These are phyloP conservation scores for Penicillium bialowiezense DNA, from an alignment of 495 filamentous ascomycete genomes.

Conservation along the genomic window DNA sequence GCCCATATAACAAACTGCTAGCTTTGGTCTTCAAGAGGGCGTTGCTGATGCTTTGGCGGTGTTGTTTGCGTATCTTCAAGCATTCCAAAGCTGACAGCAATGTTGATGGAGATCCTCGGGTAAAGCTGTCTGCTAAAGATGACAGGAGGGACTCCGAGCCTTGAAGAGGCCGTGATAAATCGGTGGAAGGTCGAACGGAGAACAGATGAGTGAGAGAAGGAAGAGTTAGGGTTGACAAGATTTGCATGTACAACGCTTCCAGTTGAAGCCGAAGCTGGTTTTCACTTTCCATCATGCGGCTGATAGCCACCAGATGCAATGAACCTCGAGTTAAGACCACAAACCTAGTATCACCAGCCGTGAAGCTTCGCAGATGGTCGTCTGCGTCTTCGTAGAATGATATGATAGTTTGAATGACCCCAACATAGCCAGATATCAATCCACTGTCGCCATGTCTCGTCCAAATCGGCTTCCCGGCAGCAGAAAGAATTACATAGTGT, in stretches of 20 bases:
- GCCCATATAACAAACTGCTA: constrained; percentile 80
- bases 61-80: constrained; percentile 78
- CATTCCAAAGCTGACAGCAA: constrained; percentile 90
- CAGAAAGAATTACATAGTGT: constrained; percentile 93
- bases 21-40: constrained; percentile 74
- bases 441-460: constrained; percentile 89
- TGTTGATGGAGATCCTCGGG: constrained; percentile 82
- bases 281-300: constrained; percentile 86
- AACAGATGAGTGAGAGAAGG: constrained; percentile 88
- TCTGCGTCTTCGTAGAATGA: constrained; percentile 86
- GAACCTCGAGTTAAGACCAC: constrained; percentile 79
- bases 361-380: constrained; percentile 76
- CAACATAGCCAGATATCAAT: constrained; percentile 87
- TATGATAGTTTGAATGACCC: constrained; percentile 96
- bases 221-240: constrained; percentile 89
- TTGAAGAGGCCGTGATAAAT: constrained; percentile 87
- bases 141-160: constrained; percentile 91
- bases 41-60: constrained; percentile 83
- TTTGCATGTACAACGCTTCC: constrained; percentile 96
- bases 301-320: constrained; percentile 91
- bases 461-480: constrained; percentile 97
- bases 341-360: constrained; percentile 78
- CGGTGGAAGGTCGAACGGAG: constrained; percentile 82
- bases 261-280: constrained; percentile 81
- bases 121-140: constrained; percentile 90